Evolutionary conservation across 176 grass and related monocot species (phyloP), one percentile per base, ranked within the genome.

Genomic region (Hordeum vulgare): DNA sequence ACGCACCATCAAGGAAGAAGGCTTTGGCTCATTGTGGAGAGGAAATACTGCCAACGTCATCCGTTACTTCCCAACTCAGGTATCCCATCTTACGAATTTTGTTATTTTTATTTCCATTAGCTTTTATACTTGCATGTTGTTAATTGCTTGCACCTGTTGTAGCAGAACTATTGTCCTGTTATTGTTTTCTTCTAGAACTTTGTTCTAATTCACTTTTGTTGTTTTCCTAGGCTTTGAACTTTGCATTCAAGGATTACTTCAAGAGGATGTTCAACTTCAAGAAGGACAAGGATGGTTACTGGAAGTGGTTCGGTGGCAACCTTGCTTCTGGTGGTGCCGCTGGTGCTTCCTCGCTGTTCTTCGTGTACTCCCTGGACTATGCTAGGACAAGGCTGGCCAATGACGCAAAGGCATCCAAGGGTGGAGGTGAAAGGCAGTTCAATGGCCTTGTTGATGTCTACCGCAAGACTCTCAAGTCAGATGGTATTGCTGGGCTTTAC

Each of bases 171-270:
- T 51, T 18, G 15, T 9, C 21, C 21, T 21, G 51, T 6, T 51
- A 56, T 21, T 21, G 2, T 21, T 56, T 21, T 56, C 51, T 56
- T 56, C 7, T 21, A 6, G 8, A 56, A 56, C 8, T 54, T 66
- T 5, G 2, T 49, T 64, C 41, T 86, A 62, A 75, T 10, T 28
- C 2, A 17, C 76, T 76, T 15, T 12, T 39, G 51, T 56, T 18
- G 47, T 27, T 54, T 4, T 79, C 2, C 66, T 57, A 98, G 95
- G 95, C 95, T 17, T 72, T 98, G 82, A 98, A 98, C 90, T 98
- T 98, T 80, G 95, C 95, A 2, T 98, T 98, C 60, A 98, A 98
- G 90, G 95, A 98, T 78, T 89, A 98, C 90, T 98, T 98, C 88
- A 98, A 98, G 89, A 95, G 92, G 44, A 27, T 95, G 72, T 98